Evolutionary conservation across 345 rosid species (phyloP).

Genomic region (Hypericum perforatum): DNA sequence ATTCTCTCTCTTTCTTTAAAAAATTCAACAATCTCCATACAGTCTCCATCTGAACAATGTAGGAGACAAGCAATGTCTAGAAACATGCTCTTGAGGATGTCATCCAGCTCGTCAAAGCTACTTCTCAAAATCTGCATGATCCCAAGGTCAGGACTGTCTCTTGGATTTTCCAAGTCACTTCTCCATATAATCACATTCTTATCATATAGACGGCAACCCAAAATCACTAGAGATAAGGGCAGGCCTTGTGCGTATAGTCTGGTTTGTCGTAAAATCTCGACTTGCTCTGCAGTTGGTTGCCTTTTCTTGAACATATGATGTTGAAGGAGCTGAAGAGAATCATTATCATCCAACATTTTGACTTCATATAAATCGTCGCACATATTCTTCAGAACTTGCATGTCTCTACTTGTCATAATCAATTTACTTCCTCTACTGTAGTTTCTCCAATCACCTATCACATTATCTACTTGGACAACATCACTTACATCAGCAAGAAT

Average conservation of each 20-base stretch:
- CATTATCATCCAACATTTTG: neutral
- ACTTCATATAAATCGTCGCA: neutral
- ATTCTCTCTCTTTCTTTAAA: too few species aligned
- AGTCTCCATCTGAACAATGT: neutral
- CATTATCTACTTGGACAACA: neutral
- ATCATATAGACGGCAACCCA: neutral
- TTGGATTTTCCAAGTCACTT: neutral
- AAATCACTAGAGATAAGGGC: neutral
- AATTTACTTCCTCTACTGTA: neutral
- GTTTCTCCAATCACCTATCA: neutral
- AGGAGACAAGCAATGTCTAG: conserved; percentile 1
- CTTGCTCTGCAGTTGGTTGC: neutral
- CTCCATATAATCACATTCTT: neutral
- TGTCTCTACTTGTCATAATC: neutral
- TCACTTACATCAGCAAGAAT: conserved; percentile 1
- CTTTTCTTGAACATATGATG: neutral
- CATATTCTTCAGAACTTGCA: neutral
- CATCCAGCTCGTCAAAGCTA: neutral
- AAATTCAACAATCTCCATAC: too few species aligned
- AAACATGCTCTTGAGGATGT: neutral
- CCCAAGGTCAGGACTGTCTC: neutral
- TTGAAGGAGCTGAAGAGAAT: neutral
- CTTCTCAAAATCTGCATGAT: neutral
- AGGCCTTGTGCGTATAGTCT: neutral
- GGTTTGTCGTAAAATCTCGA: neutral